phyloP scores from a whole-genome alignment of 768 basidiomycete genomes.

The Kwoniella botswanensis region DNA sequence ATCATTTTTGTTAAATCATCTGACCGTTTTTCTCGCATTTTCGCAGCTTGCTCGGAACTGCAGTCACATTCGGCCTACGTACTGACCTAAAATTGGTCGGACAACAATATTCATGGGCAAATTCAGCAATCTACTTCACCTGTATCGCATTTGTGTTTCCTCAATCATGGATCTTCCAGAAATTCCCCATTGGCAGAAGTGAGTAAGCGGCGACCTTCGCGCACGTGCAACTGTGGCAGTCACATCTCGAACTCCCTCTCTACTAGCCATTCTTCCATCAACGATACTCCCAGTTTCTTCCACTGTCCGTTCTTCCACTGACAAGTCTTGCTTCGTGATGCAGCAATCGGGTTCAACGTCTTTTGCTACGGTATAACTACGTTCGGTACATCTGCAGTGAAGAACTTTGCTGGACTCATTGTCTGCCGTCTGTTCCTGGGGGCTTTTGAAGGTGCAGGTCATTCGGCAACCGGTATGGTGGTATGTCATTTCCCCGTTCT shows the following conservation, averaged over 20 bases:
- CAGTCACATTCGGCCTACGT: conserved; percentile 37
- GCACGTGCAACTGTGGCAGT: background rate
- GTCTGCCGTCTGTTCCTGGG: conserved; percentile 42
- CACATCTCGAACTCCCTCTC: background rate
- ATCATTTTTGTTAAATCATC: background rate
- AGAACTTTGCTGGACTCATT: conserved; percentile 32
- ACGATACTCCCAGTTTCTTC: no score
- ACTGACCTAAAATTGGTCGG: conserved; percentile 37
- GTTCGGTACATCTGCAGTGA: conserved; percentile 24
- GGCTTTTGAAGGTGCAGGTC: conserved; percentile 34
- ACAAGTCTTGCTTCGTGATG: background rate
- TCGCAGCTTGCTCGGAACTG: conserved; percentile 27
- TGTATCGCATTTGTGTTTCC: conserved; percentile 24
- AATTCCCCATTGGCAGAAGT: conserved; percentile 8
- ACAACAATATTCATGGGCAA: conserved; percentile 28
- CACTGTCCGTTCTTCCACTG: no score
- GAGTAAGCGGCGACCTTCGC: background rate
- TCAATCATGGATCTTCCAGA: conserved; percentile 16
- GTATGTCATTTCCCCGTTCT: conserved; percentile 56
- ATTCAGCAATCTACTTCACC: conserved; percentile 29
- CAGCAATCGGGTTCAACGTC: conserved; percentile 31
- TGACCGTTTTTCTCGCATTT: background rate
- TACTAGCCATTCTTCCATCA: background rate
- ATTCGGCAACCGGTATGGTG: conserved; percentile 16
- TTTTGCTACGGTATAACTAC: conserved; percentile 38